Base-by-base conservation (phyloP, 257 asterid species). In the Verbena officinalis region DNA sequence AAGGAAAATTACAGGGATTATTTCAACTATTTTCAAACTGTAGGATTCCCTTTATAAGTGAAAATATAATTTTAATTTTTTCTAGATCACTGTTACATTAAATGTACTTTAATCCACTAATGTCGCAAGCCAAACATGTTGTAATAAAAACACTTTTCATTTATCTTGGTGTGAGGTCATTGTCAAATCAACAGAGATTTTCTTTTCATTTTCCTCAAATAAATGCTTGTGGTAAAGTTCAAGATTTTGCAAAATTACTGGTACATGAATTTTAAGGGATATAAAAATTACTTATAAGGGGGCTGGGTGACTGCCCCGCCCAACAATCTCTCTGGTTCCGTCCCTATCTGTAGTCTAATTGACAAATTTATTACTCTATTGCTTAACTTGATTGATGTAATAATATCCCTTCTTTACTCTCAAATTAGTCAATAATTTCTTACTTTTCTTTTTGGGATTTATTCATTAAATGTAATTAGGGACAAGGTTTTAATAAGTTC, bases 131-230 rank as follows among this genome's bases (percentile, higher is more conserved):
- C 46, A 43, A 58, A 53, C 48, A 50, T 62, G 54, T 64, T 53
- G 66, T 62, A 69, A 52, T 51, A 30, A 66, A n/a, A 65, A 50
- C 17, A 44, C 17, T 16, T 48, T 48, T 16, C 9, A 1, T 67
- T 52, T 49, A 4, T 70, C 9, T 70, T 54, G 85, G 82, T 80
- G 71, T 30, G 43, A 39, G 16, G 82, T 80, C 85, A 12, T 49
- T 73, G 50, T 79, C 81, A 38, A 31, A 73, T 39, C 45, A 53
- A 72, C 48, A 52, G 23, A 16, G 12, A 34, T 14, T 14, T 2
- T 0, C 15, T 44, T 42, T 38, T 38, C 7, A 27, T 27, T 52
- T 43, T 34, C 46, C 30, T 73, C 8, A 5, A 52, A 49, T 51
- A 27, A 42, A 42, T 16, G n/a, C n/a, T n/a, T n/a, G 66, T 17